These are phyloP conservation scores for Candida sojae DNA, from an alignment of 1,139 yeast genomes.

Conservation along the genomic window DNA sequence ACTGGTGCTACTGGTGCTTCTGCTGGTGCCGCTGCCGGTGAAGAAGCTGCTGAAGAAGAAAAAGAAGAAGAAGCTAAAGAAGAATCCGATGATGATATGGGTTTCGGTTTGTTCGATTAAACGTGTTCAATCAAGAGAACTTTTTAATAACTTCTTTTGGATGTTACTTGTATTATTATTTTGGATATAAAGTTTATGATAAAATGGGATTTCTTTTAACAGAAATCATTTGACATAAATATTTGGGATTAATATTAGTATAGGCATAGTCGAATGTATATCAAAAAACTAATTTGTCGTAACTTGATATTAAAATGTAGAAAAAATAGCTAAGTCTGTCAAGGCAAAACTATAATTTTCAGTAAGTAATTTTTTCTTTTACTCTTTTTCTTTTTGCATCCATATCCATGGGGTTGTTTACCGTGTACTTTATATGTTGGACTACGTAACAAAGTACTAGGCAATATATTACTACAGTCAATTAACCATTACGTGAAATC, in stretches of 20 bases:
- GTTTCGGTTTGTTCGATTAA: conserved; percentile 85
- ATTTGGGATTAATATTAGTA: conserved; percentile 1
- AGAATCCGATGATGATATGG: conserved; percentile 76
- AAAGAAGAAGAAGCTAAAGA: conserved; percentile 59
- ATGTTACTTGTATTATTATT: conserved; percentile 6
- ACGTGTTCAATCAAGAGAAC: conserved; percentile 11
- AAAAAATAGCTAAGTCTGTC: too few relatives aligned
- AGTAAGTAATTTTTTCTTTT: not conserved
- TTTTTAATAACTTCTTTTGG: conserved; percentile 1
- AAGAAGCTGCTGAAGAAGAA: conserved; percentile 55
- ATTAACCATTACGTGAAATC: too few relatives aligned
- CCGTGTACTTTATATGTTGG: too few relatives aligned
- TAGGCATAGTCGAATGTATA: conserved; percentile 3
- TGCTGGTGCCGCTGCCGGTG: conserved; percentile 59
- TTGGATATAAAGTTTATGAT: not conserved
- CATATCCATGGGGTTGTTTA: not conserved
- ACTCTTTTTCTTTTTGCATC: not conserved
- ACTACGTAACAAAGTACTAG: too few relatives aligned
- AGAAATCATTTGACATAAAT: not conserved
- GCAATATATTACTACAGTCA: too few relatives aligned
- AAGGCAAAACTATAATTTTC: not conserved
- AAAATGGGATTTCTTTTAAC: not conserved
- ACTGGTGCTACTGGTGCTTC: conserved; percentile 60
- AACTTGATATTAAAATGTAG: not conserved
- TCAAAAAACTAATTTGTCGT: not conserved